A percentile compares a stretch with the other conserved stretches of the same genome.
Evolutionary conservation across 495 filamentous ascomycete species (phyloP).

Genomic region (Penicillium antarcticum): DNA sequence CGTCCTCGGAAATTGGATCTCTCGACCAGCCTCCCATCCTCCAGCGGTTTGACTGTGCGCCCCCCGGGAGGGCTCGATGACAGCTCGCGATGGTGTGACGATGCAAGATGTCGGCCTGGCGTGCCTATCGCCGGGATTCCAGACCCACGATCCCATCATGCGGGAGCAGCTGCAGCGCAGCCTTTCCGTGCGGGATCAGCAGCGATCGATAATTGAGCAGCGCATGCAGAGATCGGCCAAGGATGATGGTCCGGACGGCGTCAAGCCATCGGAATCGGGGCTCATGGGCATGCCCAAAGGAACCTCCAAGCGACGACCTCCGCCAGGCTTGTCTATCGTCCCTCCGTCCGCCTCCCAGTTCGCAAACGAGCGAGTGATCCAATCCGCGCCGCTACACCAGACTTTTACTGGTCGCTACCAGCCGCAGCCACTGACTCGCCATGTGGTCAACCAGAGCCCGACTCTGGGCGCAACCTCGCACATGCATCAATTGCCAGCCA

Average conservation of each 20-base stretch:
- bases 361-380: conserved; percentile 91
- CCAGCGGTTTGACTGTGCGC: conserved; percentile 53
- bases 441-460: conserved; percentile 80
- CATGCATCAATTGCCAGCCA: conserved; percentile 86
- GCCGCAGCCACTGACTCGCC: conserved; percentile 75
- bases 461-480: conserved; percentile 84
- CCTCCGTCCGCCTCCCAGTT: conserved; percentile 94
- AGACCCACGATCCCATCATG: conserved; percentile 95
- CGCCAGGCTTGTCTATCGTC: conserved; percentile 90
- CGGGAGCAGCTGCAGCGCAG: conserved; percentile 92
- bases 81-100: conserved; percentile 70
- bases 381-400: conserved; percentile 93
- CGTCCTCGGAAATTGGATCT: conserved; percentile 88
- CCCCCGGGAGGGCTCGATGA: conserved; percentile 76
- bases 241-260: conserved; percentile 62
- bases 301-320: conserved; percentile 71
- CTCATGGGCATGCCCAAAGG: conserved; percentile 62
- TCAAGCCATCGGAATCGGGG: conserved; percentile 47
- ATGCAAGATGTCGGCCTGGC: conserved; percentile 94
- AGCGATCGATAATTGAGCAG: conserved; percentile 90
- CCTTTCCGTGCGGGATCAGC: conserved; percentile 88
- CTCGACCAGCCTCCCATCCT: conserved; percentile 65
- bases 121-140: conserved; percentile 91
- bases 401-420: conserved; percentile 90
- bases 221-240: conserved; percentile 84